phyloP scores from a whole-genome alignment of 495 filamentous ascomycete species.

The Monascus purpureus region DNA sequence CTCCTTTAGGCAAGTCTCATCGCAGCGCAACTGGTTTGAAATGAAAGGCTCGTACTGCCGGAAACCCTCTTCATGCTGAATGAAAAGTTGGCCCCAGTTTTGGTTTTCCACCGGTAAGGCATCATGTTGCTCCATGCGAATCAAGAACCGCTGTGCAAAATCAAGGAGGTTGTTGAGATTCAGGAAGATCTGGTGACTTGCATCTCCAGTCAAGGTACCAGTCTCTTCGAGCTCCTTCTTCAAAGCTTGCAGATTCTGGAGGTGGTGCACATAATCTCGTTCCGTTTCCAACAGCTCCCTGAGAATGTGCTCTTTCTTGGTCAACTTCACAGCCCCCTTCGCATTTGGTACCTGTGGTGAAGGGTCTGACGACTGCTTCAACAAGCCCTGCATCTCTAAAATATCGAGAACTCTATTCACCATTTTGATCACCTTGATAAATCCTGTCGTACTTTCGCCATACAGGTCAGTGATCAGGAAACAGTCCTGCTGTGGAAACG shows the following conservation, averaged over 20 bases:
- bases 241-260: slow-evolving; percentile 84
- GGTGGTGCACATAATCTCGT: slow-evolving; percentile 94
- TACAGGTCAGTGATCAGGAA: slow-evolving; percentile 88
- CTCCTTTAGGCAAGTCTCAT: slow-evolving; percentile 31
- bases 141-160: slow-evolving; percentile 87
- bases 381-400: slow-evolving; percentile 55
- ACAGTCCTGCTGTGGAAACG: slow-evolving; percentile 63
- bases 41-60: slow-evolving; percentile 92
- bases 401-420: slow-evolving; percentile 86
- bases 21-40: slow-evolving; percentile 61
- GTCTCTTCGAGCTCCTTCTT: slow-evolving; percentile 83
- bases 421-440: slow-evolving; percentile 83
- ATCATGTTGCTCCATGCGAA: slow-evolving; percentile 91
- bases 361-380: slow-evolving; percentile 39
- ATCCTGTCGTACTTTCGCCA: slow-evolving; percentile 88
- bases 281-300: slow-evolving; percentile 87
- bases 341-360: slow-evolving; percentile 27
- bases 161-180: slow-evolving; percentile 91
- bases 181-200: slow-evolving; percentile 87
- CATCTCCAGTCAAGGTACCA: slow-evolving; percentile 76
- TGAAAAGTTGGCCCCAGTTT: slow-evolving; percentile 84
- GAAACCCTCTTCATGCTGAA: slow-evolving; percentile 65
- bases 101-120: slow-evolving; percentile 61
- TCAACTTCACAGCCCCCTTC: slow-evolving; percentile 40
- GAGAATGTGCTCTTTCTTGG: slow-evolving; percentile 75